Conservation (phyloP, 2,329 filamentous ascomycete species). For the Nemania abortiva region DNA sequence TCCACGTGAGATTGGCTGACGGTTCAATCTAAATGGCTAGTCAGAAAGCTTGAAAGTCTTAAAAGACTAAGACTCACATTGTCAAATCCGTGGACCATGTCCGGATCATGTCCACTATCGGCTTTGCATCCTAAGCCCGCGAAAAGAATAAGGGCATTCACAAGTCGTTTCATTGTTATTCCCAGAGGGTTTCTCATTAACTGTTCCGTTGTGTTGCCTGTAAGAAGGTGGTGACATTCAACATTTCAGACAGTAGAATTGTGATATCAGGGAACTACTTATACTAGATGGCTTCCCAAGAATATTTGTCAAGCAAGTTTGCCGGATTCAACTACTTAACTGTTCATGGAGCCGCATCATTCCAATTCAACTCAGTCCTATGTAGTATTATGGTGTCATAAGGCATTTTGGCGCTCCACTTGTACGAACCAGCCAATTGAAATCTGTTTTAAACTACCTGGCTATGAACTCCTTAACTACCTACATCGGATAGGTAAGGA, state of each 20-base stretch:
- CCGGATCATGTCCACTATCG: constrained; percentile 29
- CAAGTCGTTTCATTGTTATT: constrained; percentile 35
- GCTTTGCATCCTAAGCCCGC: constrained; percentile 44
- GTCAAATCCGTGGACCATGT: constrained; percentile 45
- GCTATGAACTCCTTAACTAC: background rate
- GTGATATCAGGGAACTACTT: constrained; percentile 36
- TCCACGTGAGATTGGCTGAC: constrained; percentile 51
- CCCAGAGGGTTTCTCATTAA: background rate
- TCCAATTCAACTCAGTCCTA: constrained; percentile 12
- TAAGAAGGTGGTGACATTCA: constrained; percentile 11
- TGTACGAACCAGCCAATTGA: constrained; percentile 48
- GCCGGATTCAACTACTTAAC: constrained; percentile 11
- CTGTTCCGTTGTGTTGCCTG: constrained; percentile 26
- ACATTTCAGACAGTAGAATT: constrained; percentile 27
- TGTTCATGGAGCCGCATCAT: constrained; percentile 6
- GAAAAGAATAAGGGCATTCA: constrained; percentile 37
- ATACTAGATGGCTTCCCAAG: constrained; percentile 34
- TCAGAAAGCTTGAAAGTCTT: constrained; percentile 34
- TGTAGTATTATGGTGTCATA: background rate
- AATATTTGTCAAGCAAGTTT: constrained; percentile 9
- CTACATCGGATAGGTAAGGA: background rate
- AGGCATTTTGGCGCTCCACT: constrained; percentile 26
- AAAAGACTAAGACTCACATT: constrained; percentile 29
- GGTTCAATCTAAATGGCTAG: constrained; percentile 45
- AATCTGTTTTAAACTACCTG: background rate